Conservation (phyloP, 2,329 filamentous ascomycete species). For the Botrytis galanthina region DNA sequence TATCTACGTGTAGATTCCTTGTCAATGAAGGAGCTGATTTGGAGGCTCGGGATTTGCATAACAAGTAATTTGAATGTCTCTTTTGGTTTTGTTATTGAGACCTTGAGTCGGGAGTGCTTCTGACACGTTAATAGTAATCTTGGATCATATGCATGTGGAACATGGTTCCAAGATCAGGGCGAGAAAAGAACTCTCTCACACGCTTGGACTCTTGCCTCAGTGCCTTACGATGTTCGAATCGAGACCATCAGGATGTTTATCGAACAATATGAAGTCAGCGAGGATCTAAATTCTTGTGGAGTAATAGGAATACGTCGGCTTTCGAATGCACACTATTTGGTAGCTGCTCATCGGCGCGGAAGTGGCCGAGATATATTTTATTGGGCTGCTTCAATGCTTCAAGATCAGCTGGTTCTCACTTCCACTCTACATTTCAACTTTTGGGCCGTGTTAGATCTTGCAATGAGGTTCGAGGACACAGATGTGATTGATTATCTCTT, state of each 20-base stretch:
- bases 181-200: neutral
- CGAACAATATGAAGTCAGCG: neutral
- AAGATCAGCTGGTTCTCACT: neutral
- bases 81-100: neutral
- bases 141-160: neutral
- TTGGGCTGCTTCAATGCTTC: neutral
- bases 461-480: neutral
- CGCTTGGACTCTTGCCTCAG: too few relatives aligned
- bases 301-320: neutral
- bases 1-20: neutral
- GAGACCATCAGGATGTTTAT: neutral
- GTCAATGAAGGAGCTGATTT: neutral
- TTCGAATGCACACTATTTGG: too few relatives aligned
- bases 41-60: neutral
- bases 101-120: neutral
- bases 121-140: neutral
- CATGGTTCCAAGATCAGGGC: fast-evolving
- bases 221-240: neutral
- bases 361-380: neutral
- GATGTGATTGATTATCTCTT: neutral
- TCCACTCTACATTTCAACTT: too few relatives aligned
- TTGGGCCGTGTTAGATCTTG: too few relatives aligned
- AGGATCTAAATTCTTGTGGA: neutral
- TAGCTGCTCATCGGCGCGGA: neutral
- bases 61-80: neutral